phyloP scores from a whole-genome alignment of 2,329 filamentous ascomycete genomes.

The Trichoderma sp. region DNA sequence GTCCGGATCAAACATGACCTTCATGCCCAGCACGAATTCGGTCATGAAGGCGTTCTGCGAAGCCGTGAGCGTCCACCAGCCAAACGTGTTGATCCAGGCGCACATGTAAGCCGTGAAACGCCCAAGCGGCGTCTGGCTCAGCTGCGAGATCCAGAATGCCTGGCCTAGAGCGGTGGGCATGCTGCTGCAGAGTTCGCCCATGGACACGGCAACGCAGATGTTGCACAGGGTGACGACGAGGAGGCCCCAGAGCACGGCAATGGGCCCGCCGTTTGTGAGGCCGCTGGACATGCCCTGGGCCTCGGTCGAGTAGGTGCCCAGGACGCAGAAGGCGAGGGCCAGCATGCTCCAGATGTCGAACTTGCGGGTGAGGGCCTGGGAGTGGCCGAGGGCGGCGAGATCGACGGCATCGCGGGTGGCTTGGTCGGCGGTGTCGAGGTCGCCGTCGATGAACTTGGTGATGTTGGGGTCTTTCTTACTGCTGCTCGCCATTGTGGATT shows the following conservation, averaged over 20 bases:
- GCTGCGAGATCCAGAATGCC: slow-evolving; percentile 53
- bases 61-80: slow-evolving; percentile 59
- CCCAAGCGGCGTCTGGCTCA: slow-evolving; percentile 42
- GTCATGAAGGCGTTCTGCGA: slow-evolving; percentile 61
- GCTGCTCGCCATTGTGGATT: background rate
- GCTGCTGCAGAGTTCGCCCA: slow-evolving; percentile 57
- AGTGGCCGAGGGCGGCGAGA: slow-evolving; percentile 44
- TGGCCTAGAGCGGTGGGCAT: slow-evolving; percentile 64
- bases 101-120: slow-evolving; percentile 57
- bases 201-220: slow-evolving; percentile 54
- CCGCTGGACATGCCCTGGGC: slow-evolving; percentile 51
- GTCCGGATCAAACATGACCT: slow-evolving; percentile 51
- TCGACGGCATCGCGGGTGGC: slow-evolving; percentile 40
- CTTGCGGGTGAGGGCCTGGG: slow-evolving; percentile 44
- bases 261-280: slow-evolving; percentile 54
- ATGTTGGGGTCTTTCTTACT: slow-evolving; percentile 6
- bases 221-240: slow-evolving; percentile 55
- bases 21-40: slow-evolving; percentile 58
- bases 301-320: slow-evolving; percentile 60
- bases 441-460: slow-evolving; percentile 38
- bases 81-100: slow-evolving; percentile 62
- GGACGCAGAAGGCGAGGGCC: slow-evolving; percentile 56
- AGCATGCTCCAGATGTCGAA: slow-evolving; percentile 60
- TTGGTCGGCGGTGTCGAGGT: slow-evolving; percentile 28
- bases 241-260: slow-evolving; percentile 58